phyloP scores from a whole-genome alignment of 345 rosid genomes.

The Dipteronia dyeriana region DNA sequence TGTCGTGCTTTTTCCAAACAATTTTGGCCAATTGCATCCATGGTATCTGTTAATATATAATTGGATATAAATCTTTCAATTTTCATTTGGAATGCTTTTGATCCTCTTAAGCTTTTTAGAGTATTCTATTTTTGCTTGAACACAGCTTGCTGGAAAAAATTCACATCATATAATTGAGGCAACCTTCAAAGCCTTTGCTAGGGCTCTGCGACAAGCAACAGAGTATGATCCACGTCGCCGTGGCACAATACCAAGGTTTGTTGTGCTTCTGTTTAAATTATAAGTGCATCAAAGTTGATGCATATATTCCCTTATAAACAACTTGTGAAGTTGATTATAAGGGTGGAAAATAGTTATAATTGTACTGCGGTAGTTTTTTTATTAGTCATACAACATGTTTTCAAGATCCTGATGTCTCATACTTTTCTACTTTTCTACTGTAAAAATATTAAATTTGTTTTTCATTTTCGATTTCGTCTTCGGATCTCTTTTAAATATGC shows the following conservation, averaged over 20 bases:
- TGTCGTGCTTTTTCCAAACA: neutral
- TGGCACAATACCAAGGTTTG: conserved; percentile 86
- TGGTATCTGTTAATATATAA: conserved; percentile 2
- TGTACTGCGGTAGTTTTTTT: neutral
- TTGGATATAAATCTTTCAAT: neutral
- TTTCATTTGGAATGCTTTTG: neutral
- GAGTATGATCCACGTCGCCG: conserved; percentile 75
- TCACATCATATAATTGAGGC: conserved; percentile 97
- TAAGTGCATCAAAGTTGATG: neutral
- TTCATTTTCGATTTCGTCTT: too few relatives aligned
- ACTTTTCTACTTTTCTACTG: too few relatives aligned
- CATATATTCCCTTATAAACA: neutral
- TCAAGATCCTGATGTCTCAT: neutral
- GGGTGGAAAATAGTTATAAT: neutral
- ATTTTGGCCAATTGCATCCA: neutral
- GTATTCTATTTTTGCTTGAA: conserved; percentile 15
- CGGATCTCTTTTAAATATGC: too few relatives aligned
- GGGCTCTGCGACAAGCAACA: conserved; percentile 92
- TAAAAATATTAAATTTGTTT: too few relatives aligned
- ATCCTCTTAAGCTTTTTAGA: neutral
- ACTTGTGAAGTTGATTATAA: neutral
- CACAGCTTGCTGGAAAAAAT: conserved; percentile 86
- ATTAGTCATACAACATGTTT: neutral
- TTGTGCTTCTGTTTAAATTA: neutral
- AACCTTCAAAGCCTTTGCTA: conserved; percentile 94